Conservation (phyloP, 768 basidiomycete species). For the Tricholoma bakamatsutake region DNA sequence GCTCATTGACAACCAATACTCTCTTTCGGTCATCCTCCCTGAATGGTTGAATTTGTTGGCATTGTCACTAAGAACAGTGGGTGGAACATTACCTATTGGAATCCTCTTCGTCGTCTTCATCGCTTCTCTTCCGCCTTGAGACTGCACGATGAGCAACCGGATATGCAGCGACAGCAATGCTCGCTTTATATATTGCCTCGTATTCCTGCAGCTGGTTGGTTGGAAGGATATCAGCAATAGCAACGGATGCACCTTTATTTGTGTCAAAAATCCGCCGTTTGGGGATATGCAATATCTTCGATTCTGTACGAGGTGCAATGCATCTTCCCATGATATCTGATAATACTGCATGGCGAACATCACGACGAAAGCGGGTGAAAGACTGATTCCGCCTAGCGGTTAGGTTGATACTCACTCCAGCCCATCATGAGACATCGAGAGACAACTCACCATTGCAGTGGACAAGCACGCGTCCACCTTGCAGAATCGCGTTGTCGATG, state of each 20-base stretch:
- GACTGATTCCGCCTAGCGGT: slow-evolving; percentile 72
- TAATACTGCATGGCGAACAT: slow-evolving; percentile 92
- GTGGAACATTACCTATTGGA: slow-evolving; percentile 19
- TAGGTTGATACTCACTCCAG: neutral
- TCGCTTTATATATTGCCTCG: slow-evolving; percentile 86
- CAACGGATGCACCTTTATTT: slow-evolving; percentile 65
- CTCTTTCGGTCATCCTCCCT: slow-evolving; percentile 47
- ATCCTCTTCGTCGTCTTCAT: slow-evolving; percentile 67
- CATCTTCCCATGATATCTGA: slow-evolving; percentile 81
- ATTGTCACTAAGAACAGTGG: neutral
- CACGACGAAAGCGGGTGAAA: slow-evolving; percentile 85
- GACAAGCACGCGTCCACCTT: slow-evolving; percentile 73
- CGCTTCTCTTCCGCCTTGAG: slow-evolving; percentile 61
- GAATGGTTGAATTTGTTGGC: slow-evolving; percentile 5
- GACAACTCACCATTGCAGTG: slow-evolving; percentile 74
- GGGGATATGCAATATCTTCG: slow-evolving; percentile 91
- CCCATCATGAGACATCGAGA: neutral
- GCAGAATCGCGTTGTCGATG: slow-evolving; percentile 59
- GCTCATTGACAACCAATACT: slow-evolving; percentile 30
- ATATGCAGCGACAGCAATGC: slow-evolving; percentile 57
- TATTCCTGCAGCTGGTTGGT: slow-evolving; percentile 58
- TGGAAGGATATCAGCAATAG: neutral
- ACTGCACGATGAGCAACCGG: slow-evolving; percentile 41
- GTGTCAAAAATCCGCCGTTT: slow-evolving; percentile 86
- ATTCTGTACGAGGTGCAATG: slow-evolving; percentile 83